Evolutionary conservation across 2,329 filamentous ascomycete genomes (phyloP).

Genomic region (Pezizomycotina sp.): DNA sequence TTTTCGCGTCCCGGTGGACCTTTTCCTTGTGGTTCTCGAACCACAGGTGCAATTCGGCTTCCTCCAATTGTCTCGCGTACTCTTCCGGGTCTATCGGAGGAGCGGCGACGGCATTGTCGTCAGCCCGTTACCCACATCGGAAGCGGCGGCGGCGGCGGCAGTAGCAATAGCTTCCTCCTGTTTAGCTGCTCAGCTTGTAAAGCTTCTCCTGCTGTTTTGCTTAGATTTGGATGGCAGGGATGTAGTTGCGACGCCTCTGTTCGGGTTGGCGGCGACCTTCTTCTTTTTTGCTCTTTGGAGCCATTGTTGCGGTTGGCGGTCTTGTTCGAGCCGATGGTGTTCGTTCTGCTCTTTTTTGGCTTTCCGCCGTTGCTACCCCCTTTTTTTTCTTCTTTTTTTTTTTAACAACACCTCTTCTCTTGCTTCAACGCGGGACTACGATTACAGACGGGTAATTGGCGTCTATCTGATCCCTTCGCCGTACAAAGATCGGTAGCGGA

Average conservation of each 20-base stretch:
- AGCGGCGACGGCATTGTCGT: constrained; percentile 9
- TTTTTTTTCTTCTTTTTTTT: no score
- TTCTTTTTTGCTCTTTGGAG: constrained; percentile 61
- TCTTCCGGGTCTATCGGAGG: constrained; percentile 57
- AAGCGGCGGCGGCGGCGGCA: constrained; percentile 21
- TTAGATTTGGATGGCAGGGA: constrained; percentile 73
- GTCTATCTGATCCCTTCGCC: no score
- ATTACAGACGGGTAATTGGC: no score
- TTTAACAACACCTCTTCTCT: no score
- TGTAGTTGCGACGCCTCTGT: constrained; percentile 82
- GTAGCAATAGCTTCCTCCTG: constrained; percentile 22
- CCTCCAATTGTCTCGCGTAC: constrained; percentile 74
- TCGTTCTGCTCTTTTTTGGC: no score
- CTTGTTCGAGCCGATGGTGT: no score
- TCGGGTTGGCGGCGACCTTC: constrained; percentile 73
- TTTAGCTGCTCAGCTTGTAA: constrained; percentile 13
- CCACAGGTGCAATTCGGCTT: constrained; percentile 72
- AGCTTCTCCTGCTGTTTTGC: constrained; percentile 24
- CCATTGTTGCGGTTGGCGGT: no score
- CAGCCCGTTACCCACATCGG: constrained; percentile 6
- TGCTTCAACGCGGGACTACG: no score
- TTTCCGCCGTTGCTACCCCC: no score
- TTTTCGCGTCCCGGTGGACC: constrained; percentile 58
- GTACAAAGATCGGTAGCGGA: no score
- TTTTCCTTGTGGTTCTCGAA: constrained; percentile 72